phyloP scores from a whole-genome alignment of 352 stramenopile species.

The Globisporangium spinosum region DNA sequence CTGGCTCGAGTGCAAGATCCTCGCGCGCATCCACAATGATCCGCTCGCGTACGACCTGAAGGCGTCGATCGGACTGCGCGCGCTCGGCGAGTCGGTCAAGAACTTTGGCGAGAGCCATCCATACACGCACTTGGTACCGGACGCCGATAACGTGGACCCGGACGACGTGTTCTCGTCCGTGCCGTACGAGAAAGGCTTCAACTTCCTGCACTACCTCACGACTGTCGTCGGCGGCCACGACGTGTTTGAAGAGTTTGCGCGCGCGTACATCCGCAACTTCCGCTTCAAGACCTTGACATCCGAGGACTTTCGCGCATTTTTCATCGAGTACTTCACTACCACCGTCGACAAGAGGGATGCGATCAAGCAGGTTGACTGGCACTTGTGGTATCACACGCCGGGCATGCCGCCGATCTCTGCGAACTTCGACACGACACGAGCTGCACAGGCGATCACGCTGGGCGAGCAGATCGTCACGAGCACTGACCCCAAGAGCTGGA shows the following conservation, averaged over 20 bases:
- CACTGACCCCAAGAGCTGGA: constrained; percentile 29
- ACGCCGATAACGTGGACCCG: constrained; percentile 89
- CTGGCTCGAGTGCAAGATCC: constrained; percentile 97
- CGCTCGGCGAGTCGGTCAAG: constrained; percentile 39
- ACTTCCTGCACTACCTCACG: constrained; percentile 80
- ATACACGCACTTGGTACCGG: constrained; percentile 89
- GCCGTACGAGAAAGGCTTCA: constrained; percentile 95
- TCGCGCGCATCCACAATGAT: constrained; percentile 56
- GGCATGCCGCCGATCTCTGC: constrained; percentile 87
- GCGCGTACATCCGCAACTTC: constrained; percentile 90
- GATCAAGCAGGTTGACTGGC: constrained; percentile 88
- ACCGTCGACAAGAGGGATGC: constrained; percentile 26
- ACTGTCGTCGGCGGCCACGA: constrained; percentile 37
- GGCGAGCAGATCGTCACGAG: constrained; percentile 36
- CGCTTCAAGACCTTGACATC: constrained; percentile 87
- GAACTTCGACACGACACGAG: constrained; percentile 87
- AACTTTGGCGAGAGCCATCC: constrained; percentile 55
- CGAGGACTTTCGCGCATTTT: constrained; percentile 67
- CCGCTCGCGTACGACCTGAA: constrained; percentile 50
- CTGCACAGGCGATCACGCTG: constrained; percentile 34
- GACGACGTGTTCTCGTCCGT: constrained; percentile 95
- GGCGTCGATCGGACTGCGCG: constrained; percentile 42
- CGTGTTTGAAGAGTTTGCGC: constrained; percentile 83
- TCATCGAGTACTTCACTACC: constrained; percentile 72
- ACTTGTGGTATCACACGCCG: constrained; percentile 88